Percentiles rank a stretch among this genome's conserved stretches.
phyloP scores from a whole-genome alignment of 768 basidiomycete genomes.

The Lactarius vividus region DNA sequence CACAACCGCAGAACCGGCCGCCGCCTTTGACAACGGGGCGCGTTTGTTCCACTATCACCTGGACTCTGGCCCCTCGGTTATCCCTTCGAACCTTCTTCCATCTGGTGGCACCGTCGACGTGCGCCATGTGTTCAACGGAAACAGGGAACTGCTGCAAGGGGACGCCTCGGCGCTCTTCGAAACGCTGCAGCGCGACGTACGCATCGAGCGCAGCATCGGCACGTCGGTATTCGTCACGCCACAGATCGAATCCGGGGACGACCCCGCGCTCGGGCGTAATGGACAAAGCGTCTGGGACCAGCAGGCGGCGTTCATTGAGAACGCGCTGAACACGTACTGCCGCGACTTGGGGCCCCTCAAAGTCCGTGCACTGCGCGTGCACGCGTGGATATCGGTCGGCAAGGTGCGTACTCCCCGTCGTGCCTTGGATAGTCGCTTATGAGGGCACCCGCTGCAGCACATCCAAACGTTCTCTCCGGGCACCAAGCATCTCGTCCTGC shows the following conservation, averaged over 20 bases:
- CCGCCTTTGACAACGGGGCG: constrained; percentile 15
- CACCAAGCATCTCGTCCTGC: constrained; percentile 6
- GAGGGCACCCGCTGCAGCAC: background rate
- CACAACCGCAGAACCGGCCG: constrained; percentile 1
- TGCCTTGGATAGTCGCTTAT: background rate
- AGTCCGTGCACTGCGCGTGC: constrained; percentile 9
- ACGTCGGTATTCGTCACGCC: constrained; percentile 5
- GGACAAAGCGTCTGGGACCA: constrained; percentile 13
- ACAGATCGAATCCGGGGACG: constrained; percentile 1
- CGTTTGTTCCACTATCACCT: constrained; percentile 17
- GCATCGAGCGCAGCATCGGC: constrained; percentile 20
- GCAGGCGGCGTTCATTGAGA: constrained; percentile 12
- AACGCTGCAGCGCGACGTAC: constrained; percentile 23
- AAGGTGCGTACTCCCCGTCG: constrained; percentile 15
- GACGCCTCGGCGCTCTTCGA: constrained; percentile 21
- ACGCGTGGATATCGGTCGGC: constrained; percentile 24
- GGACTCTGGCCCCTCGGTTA: background rate
- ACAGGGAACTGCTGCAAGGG: constrained; percentile 12
- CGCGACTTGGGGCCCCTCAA: constrained; percentile 3
- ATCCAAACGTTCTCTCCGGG: constrained; percentile 17
- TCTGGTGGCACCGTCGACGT: background rate
- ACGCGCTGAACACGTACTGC: constrained; percentile 12
- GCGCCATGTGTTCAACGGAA: constrained; percentile 26
- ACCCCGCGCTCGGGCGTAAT: background rate
- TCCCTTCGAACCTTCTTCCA: background rate